These are phyloP conservation scores for Dictyostelium intermedium DNA, from an alignment of 78 protist genomes.

Conservation along the genomic window DNA sequence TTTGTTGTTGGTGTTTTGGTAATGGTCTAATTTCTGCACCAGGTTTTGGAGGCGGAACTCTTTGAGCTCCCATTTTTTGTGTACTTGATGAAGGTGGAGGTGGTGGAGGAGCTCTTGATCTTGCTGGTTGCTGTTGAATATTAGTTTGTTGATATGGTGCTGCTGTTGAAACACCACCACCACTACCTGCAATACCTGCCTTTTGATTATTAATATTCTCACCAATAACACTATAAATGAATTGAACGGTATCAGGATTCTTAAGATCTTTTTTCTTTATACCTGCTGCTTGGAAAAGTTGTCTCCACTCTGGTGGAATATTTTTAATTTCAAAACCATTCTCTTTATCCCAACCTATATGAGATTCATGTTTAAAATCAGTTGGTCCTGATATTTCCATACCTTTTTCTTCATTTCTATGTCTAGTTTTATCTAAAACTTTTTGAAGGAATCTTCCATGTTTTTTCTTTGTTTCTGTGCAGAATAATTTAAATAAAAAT, in stretches of 20 bases:
- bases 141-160: neutral
- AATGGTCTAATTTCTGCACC: neutral
- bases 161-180: neutral
- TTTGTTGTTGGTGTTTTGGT: neutral
- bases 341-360: conserved; percentile 68
- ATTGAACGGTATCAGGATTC: conserved; percentile 73
- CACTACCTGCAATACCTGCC: neutral
- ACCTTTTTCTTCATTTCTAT: conserved; percentile 2
- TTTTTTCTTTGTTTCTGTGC: neutral
- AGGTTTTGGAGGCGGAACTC: conserved; percentile 16
- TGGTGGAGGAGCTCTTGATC: conserved; percentile 40
- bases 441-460: conserved; percentile 10
- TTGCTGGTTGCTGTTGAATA: conserved; percentile 35
- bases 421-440: neutral
- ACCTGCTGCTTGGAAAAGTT: conserved; percentile 64
- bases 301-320: conserved; percentile 74
- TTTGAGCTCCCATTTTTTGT: neutral
- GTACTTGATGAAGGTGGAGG: conserved; percentile 12
- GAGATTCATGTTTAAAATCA: conserved; percentile 78
- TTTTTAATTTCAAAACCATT: conserved; percentile 73
- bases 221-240: conserved; percentile 67
- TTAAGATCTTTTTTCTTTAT: conserved; percentile 79
- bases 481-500: neutral
- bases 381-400: conserved; percentile 77
- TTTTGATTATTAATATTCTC: conserved; percentile 16